phyloP scores from a whole-genome alignment of 805 yeast species.

The Saturnispora quitensis region DNA sequence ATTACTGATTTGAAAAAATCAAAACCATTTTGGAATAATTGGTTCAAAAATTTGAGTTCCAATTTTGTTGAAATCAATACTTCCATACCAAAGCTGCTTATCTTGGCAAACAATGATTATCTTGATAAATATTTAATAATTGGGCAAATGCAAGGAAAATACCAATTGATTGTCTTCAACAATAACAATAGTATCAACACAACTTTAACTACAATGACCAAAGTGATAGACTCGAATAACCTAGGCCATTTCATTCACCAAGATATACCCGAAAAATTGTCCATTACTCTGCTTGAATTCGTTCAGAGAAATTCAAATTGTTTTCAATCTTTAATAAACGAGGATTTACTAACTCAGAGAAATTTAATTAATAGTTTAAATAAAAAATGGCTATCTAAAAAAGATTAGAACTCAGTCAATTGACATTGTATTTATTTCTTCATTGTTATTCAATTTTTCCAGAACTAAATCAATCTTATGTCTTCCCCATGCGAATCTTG shows the following conservation, averaged over 20 bases:
- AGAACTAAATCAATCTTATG: slow-evolving; percentile 80
- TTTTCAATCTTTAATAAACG: slow-evolving; percentile 21
- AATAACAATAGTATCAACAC: slow-evolving; percentile 20
- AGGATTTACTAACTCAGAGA: slow-evolving; percentile 19
- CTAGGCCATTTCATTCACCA: slow-evolving; percentile 96
- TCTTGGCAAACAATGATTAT: slow-evolving; percentile 83
- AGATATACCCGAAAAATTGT: slow-evolving; percentile 67
- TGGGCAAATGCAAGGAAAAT: slow-evolving; percentile 98
- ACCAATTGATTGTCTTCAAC: slow-evolving; percentile 75
- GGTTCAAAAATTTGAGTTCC: slow-evolving; percentile 69
- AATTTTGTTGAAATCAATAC: slow-evolving; percentile 33
- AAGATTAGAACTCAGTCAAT: slow-evolving; percentile 34
- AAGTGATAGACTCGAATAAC: slow-evolving; percentile 30
- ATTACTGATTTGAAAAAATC: slow-evolving; percentile 54
- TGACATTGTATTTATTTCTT: slow-evolving; percentile 31
- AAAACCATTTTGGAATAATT: slow-evolving; percentile 61
- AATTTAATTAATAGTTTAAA: slow-evolving; percentile 23
- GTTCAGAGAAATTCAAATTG: slow-evolving; percentile 32
- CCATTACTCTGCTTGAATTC: slow-evolving; percentile 44
- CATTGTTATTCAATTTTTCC: slow-evolving; percentile 38
- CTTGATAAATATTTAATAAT: slow-evolving; percentile 78
- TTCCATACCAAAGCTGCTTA: slow-evolving; percentile 52
- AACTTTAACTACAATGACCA: slow-evolving; percentile 15
- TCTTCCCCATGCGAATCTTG: slow-evolving; percentile 83
- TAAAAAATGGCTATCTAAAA: slow-evolving; percentile 21